A percentile compares a stretch with the other conserved stretches of the same genome.
Evolutionary conservation across 2,329 filamentous ascomycete species (phyloP).

Genomic region (Claviceps sp.): DNA sequence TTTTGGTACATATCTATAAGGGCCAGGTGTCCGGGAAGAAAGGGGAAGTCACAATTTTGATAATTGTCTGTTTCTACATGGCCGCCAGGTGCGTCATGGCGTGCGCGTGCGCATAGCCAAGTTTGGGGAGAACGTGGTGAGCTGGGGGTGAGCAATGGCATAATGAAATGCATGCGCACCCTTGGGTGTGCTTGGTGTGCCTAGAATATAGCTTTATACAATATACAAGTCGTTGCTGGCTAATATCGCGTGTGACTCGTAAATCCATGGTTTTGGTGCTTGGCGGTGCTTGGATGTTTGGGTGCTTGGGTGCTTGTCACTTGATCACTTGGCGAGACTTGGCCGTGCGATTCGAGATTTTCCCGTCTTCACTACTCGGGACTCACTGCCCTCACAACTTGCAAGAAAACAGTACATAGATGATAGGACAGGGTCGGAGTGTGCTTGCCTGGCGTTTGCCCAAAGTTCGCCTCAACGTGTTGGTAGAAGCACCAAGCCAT

Average conservation of each 20-base stretch:
- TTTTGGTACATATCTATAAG: constrained; percentile 10
- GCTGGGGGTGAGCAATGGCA: neutral
- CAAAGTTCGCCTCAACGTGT: too few species aligned
- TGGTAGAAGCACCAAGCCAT: too few species aligned
- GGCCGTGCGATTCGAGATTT: too few species aligned
- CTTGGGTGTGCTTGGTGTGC: neutral
- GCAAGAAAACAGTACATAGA: too few species aligned
- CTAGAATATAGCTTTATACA: constrained; percentile 1
- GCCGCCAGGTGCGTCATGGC: neutral
- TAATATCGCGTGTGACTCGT: too few species aligned
- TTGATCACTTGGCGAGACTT: too few species aligned
- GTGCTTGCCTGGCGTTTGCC: too few species aligned
- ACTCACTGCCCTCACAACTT: too few species aligned
- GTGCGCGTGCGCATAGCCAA: neutral
- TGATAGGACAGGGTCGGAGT: too few species aligned
- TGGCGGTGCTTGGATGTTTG: too few species aligned
- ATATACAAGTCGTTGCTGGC: neutral
- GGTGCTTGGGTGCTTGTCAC: too few species aligned
- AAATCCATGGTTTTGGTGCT: neutral
- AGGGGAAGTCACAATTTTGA: neutral
- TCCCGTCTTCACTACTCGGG: too few species aligned
- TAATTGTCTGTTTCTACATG: neutral
- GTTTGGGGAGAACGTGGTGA: neutral
- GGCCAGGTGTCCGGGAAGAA: neutral
- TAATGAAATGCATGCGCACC: neutral